Base-by-base conservation (phyloP, 768 basidiomycete species). In the Amanita subjunquillea region DNA sequence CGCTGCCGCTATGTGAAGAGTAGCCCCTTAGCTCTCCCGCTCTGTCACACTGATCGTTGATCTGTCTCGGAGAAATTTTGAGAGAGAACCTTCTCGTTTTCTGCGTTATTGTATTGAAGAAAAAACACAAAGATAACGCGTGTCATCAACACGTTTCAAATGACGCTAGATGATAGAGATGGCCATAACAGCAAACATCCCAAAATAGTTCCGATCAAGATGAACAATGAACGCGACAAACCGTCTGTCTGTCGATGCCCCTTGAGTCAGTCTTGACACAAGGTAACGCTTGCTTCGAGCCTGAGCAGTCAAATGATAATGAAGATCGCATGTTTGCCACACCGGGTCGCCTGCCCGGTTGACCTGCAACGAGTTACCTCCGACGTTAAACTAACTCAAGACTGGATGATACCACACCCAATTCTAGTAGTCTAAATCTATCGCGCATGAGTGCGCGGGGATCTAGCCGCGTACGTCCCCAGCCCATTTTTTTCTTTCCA, bases 61-160 rank as follows among this genome's bases (percentile, higher is more conserved):
- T 48, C 47, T 9, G 22, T 37, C 34, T 50, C 37, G 6, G 22
- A 50, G 39, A 49, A 25, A 37, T n/a, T 20, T 12, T 22, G 22
- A 40, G n/a, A 29, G 23, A 48, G 23, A n/a, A 20, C 36, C 22
- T 34, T 37, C 32, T 34, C 0, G 34, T 34, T 34, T 34, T 34
- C 34, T 34, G 34, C 34, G 4, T 3, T 5, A 34, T 34, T 34
- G 34, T 34, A 34, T 34, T 34, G 32, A 8, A 7, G 6, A 48
- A 30, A 34, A 32, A 20, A 30, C 7, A 48, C 22, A 47, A n/a
- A 47, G 12, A 17, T 17, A 17, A 29, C 12, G 17, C 23, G 22
- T 39, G 48, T 25, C 37, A 39, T 49, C 37, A 37, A 49, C 48
- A 48, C 48, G 48, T 49, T 38, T 23, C 46, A 34, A 36, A 36